Evolutionary conservation across 352 stramenopile species (phyloP).

Genomic region (Phytophthora ohioensis): DNA sequence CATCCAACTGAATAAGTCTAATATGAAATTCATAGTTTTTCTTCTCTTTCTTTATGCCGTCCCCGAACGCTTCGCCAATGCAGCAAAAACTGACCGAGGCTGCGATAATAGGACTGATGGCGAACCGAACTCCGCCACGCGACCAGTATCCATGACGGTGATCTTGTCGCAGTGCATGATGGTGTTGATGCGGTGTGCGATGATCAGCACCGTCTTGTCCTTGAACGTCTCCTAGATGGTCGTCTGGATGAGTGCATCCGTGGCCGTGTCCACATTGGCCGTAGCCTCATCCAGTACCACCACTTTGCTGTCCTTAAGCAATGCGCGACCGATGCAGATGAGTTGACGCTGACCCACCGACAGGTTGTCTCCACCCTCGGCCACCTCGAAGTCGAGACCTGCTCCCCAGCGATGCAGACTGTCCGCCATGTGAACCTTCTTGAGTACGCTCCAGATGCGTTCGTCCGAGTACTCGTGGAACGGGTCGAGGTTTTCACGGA

Average conservation of each 20-base stretch:
- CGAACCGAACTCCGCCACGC: constrained; percentile 92
- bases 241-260: constrained; percentile 55
- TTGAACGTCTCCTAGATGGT: constrained; percentile 92
- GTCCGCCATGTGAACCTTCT: constrained; percentile 76
- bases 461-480: constrained; percentile 83
- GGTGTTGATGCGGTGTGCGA: constrained; percentile 61
- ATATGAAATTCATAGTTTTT: not conserved
- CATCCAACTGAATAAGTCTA: no score
- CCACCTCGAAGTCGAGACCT: constrained; percentile 89
- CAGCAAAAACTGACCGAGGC: constrained; percentile 80
- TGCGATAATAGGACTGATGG: constrained; percentile 79
- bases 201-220: constrained; percentile 92
- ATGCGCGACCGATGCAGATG: constrained; percentile 94
- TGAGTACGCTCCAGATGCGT: constrained; percentile 67
- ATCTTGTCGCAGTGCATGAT: constrained; percentile 94
- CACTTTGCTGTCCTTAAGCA: constrained; percentile 92
- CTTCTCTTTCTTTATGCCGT: not conserved
- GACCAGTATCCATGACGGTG: constrained; percentile 88
- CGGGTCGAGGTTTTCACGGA: constrained; percentile 94
- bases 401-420: constrained; percentile 50
- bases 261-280: constrained; percentile 73
- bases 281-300: constrained; percentile 98
- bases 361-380: constrained; percentile 45
- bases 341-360: constrained; percentile 95
- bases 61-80: constrained; percentile 42